phyloP scores from a whole-genome alignment of 2,329 filamentous ascomycete genomes.

The Pochonia chlamydosporia region DNA sequence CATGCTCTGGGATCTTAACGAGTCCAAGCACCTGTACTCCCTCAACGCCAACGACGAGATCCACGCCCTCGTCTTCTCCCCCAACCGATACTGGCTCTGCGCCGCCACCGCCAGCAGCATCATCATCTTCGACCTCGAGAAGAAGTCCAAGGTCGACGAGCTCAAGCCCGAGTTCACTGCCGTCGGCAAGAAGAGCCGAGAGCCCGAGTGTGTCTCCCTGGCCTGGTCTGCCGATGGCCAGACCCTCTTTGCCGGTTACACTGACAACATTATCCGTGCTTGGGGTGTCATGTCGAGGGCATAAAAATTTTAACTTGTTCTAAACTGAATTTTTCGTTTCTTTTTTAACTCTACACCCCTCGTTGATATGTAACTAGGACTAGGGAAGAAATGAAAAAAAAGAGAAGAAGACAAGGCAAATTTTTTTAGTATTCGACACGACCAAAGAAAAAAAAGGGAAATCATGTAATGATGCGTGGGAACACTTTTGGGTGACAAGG shows the following conservation, averaged over 20 bases:
- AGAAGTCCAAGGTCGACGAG: slow-evolving; percentile 99
- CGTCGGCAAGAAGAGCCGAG: slow-evolving; percentile 97
- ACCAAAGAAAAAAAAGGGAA: not conserved
- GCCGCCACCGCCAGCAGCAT: slow-evolving; percentile 95
- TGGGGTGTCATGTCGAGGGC: slow-evolving; percentile 97
- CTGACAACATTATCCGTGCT: slow-evolving; percentile 97
- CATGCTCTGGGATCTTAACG: slow-evolving; percentile 99
- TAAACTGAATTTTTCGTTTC: slow-evolving; percentile 5
- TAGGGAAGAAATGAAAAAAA: slow-evolving; percentile 2
- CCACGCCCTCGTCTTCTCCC: slow-evolving; percentile 99
- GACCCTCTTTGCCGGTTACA: slow-evolving; percentile 99
- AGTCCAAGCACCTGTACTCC: slow-evolving; percentile 99
- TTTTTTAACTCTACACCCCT: not conserved
- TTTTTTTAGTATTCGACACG: not conserved
- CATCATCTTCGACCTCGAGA: slow-evolving; percentile 99
- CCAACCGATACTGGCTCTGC: slow-evolving; percentile 99
- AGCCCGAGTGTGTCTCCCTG: slow-evolving; percentile 95
- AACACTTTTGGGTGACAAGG: not conserved
- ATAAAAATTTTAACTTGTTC: slow-evolving; percentile 39
- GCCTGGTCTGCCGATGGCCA: slow-evolving; percentile 98
- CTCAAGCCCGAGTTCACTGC: slow-evolving; percentile 98
- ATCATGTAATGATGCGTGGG: not conserved
- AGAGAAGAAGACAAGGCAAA: not conserved
- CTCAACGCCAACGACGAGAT: slow-evolving; percentile 99
- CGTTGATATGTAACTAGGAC: slow-evolving; percentile 7